A percentile compares a stretch with the other conserved stretches of the same genome.
Conservation (phyloP, 345 rosid genomes). For the Ceriops decandra region DNA sequence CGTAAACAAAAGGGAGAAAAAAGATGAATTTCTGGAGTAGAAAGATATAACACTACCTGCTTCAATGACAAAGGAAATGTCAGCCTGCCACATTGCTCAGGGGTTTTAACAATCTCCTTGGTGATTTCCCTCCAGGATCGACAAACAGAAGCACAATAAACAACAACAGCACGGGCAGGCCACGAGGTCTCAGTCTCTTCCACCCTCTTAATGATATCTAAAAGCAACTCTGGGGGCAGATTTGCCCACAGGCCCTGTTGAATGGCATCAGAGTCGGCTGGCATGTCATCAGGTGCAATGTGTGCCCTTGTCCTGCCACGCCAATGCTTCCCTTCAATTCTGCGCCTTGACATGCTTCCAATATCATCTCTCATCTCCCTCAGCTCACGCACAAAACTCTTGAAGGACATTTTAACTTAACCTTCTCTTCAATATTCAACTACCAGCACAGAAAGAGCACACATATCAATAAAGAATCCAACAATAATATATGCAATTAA, state of each 20-base stretch:
- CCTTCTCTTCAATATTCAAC: constrained; percentile 23
- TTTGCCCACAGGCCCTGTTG: constrained; percentile 84
- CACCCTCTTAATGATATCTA: constrained; percentile 73
- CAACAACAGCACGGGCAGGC: constrained; percentile 87
- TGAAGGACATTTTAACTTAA: constrained; percentile 57
- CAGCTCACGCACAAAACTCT: constrained; percentile 80
- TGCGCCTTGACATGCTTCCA: constrained; percentile 66
- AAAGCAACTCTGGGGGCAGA: constrained; percentile 76
- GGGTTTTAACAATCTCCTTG: constrained; percentile 75
- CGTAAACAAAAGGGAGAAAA: background rate
- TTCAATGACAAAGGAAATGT: constrained; percentile 91
- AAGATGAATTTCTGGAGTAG: background rate
- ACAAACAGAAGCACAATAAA: constrained; percentile 84
- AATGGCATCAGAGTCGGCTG: constrained; percentile 25
- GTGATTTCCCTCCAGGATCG: constrained; percentile 85
- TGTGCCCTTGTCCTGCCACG: constrained; percentile 57
- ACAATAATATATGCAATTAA: background rate
- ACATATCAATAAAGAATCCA: background rate
- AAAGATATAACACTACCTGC: constrained; percentile 49
- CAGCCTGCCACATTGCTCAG: constrained; percentile 80
- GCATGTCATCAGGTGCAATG: constrained; percentile 72
- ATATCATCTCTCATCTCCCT: constrained; percentile 76
- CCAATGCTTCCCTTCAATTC: constrained; percentile 46
- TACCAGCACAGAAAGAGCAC: constrained; percentile 9
- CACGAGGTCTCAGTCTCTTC: constrained; percentile 85